phyloP scores from a whole-genome alignment of 1,284 basidiomycete genomes.

The Apiotrichum gracile region DNA sequence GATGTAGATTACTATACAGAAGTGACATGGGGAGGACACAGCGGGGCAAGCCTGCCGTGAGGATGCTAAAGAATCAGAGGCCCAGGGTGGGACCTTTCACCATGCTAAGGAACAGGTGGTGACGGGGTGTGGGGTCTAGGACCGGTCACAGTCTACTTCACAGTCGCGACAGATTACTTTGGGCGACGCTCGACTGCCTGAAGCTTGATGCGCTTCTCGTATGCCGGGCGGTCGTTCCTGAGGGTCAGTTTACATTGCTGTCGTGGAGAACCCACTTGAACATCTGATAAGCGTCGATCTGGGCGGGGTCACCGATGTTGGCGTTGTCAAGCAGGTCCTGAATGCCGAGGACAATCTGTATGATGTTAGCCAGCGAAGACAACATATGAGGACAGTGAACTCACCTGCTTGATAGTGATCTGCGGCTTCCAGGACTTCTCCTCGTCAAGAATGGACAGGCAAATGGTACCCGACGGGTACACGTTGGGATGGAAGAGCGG shows the following conservation, averaged over 20 bases:
- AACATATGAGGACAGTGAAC: background rate
- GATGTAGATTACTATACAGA: conserved; percentile 1
- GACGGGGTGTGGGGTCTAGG: no score
- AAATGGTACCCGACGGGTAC: conserved; percentile 97
- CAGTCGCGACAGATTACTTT: conserved; percentile 54
- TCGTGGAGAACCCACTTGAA: conserved; percentile 73
- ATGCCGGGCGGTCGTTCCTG: conserved; percentile 83
- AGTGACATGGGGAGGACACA: background rate
- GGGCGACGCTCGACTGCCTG: conserved; percentile 72
- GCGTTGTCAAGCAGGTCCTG: conserved; percentile 92
- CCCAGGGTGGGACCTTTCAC: no score
- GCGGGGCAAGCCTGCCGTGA: background rate
- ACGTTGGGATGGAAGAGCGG: conserved; percentile 98
- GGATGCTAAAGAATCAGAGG: background rate
- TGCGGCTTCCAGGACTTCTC: conserved; percentile 99
- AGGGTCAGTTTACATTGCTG: background rate
- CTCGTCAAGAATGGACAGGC: conserved; percentile 95
- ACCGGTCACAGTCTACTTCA: no score
- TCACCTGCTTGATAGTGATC: conserved; percentile 95
- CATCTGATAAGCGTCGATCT: conserved; percentile 95
- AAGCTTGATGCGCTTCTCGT: conserved; percentile 72
- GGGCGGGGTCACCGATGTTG: conserved; percentile 90
- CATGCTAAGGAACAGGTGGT: no score
- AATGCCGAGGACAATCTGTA: conserved; percentile 91
- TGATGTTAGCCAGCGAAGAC: background rate